A percentile compares a stretch with the other conserved stretches of the same genome.
These are phyloP conservation scores for Fusarium agapanthi DNA, from an alignment of 2,329 filamentous ascomycete species.

Conservation along the genomic window DNA sequence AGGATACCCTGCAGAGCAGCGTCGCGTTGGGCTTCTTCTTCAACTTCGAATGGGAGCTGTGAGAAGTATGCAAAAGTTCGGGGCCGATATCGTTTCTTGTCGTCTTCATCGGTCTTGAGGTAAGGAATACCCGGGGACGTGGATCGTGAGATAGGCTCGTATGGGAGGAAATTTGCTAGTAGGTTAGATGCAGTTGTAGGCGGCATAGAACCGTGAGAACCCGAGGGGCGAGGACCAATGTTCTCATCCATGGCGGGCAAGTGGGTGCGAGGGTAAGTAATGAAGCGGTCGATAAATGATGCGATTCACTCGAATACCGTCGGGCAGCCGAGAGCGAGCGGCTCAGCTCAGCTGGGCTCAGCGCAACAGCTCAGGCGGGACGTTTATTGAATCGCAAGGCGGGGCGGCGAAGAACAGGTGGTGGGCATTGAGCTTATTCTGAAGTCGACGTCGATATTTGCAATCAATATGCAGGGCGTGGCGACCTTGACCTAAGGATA, in stretches of 20 bases:
- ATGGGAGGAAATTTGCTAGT: conserved; percentile 53
- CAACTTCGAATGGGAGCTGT: conserved; percentile 88
- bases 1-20: conserved; percentile 85
- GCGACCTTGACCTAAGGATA: conserved; percentile 4
- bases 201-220: conserved; percentile 44
- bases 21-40: conserved; percentile 81
- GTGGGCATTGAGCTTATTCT: conserved; percentile 30
- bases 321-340: conserved; percentile 25
- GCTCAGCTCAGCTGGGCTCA: conserved; percentile 33
- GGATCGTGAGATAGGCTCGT: conserved; percentile 81
- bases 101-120: conserved; percentile 58
- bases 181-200: conserved; percentile 46
- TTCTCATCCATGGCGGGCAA: conserved; percentile 51
- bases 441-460: not conserved
- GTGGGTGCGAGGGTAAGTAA: not conserved
- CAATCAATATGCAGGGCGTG: not conserved
- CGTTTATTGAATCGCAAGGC: conserved; percentile 29
- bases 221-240: conserved; percentile 46
- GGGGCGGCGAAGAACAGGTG: conserved; percentile 12
- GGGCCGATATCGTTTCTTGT: conserved; percentile 76
- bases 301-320: conserved; percentile 17
- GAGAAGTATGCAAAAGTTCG: conserved; percentile 93
- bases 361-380: conserved; percentile 28
- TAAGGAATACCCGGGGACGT: conserved; percentile 80
- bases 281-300: not conserved